These are phyloP conservation scores for Metarhizium humberi DNA, from an alignment of 2,329 filamentous ascomycete species.

Conservation along the genomic window DNA sequence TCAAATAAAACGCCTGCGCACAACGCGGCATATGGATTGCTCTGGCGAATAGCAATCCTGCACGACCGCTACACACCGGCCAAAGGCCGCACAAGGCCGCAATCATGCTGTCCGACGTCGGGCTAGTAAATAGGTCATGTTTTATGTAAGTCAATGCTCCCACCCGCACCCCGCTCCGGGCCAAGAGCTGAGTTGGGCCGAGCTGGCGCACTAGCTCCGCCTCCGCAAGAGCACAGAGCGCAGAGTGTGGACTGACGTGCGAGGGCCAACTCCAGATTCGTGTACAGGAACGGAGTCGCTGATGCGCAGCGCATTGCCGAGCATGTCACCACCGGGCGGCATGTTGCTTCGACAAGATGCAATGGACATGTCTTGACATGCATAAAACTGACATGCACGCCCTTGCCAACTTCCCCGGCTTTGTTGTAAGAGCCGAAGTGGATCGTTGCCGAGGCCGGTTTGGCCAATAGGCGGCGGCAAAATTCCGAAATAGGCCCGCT, in stretches of 20 bases:
- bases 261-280: no score
- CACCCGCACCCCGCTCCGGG: background rate
- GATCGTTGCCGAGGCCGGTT: background rate
- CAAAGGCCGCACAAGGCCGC: background rate
- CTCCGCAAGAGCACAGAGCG: background rate
- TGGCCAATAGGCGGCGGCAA: background rate
- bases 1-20: no score
- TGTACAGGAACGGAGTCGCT: no score
- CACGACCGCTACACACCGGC: no score
- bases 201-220: background rate
- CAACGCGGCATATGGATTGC: no score
- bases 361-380: background rate
- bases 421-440: background rate
- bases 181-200: background rate
- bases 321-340: no score
- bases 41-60: no score
- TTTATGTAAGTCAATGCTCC: background rate
- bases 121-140: background rate
- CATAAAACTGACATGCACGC: no score
- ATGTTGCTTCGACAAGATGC: background rate
- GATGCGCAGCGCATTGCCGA: no score
- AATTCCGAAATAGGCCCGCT: slow-evolving; percentile 1
- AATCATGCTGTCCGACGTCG: background rate
- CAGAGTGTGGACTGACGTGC: no score
- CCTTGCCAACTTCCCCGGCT: background rate